Evolutionary conservation across 345 rosid genomes (phyloP), one percentile per base, ranked within the genome.

Genomic region (Corchorus capsularis): DNA sequence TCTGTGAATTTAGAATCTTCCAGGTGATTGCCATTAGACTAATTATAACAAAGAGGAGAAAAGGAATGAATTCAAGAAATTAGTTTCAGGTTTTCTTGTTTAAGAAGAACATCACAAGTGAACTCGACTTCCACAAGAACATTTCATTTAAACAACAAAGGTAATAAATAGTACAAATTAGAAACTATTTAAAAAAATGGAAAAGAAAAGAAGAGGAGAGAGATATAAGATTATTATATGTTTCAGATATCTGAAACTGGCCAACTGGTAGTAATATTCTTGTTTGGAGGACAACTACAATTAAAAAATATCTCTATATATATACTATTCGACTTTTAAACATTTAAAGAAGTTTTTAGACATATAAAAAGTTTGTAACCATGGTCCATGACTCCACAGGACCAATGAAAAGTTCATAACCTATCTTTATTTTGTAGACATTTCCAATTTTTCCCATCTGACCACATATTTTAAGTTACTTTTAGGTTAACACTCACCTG

Each of bases 191-290:
- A 19, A 20, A 59, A 12, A 13, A 46, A 37, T 22, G 6, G 22
- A n/a, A 35, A 22, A 11, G 37, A 20, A 67, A 17, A 66, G 1
- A 11, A 67, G 46, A 54, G 46, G 37, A 67, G 15, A 67, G 2
- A 12, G 12, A 17, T 27, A 54, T 54, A 54, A 53, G 10, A 65
- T 27, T 34, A 50, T 69, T 69, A 49, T 39, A 47, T 27, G 19
- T 50, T 17, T 47, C 49, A 67, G 46, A 66, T 49, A 66, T 67
- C 65, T 27, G 59, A 57, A 49, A 34, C 45, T 14, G 41, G 72
- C 32, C 14, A 22, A 11, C 17, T 45, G 61, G 47, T 50, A 19
- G 16, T 2, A 15, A 45, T 22, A 66, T 45, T 45, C 20, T 45
- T 14, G 16, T 22, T 47, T 32, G 5, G 47, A 52, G 72, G 52